A percentile compares a stretch with the other conserved stretches of the same genome.
Conservation (phyloP, 495 filamentous ascomycete genomes). For the Aspergillus egyptiacus region DNA sequence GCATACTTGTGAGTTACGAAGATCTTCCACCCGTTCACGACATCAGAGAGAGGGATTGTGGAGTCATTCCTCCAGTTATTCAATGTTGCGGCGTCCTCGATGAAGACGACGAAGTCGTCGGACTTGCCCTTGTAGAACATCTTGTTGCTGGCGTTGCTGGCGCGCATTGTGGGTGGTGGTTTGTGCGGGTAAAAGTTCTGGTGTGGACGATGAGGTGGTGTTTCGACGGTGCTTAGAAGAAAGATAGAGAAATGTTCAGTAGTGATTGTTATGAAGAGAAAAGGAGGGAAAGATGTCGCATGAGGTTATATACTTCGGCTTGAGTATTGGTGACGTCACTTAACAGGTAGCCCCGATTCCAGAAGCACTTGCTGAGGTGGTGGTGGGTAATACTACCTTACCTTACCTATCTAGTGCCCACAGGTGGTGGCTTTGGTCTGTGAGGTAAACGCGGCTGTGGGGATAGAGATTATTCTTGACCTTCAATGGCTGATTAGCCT, state of each 20-base stretch:
- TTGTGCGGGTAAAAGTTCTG: constrained; percentile 9
- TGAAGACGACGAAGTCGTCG: constrained; percentile 88
- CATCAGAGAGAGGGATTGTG: constrained; percentile 69
- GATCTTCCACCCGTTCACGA: constrained; percentile 85
- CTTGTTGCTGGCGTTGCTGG: constrained; percentile 68
- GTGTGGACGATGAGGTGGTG: background rate
- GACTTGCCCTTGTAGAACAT: constrained; percentile 83
- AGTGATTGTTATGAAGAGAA: background rate
- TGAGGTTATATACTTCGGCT: constrained; percentile 7
- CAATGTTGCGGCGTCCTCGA: constrained; percentile 65
- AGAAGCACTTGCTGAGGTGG: no score
- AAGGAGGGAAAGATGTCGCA: constrained; percentile 2
- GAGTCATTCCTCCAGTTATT: constrained; percentile 81
- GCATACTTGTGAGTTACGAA: constrained; percentile 86
- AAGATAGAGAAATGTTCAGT: background rate
- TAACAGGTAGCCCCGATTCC: no score
- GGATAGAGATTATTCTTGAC: no score
- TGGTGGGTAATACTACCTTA: no score
- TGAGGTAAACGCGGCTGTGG: no score
- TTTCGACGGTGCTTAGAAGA: background rate
- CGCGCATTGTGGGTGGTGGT: constrained; percentile 62
- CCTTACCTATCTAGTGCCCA: no score
- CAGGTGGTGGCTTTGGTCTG: no score
- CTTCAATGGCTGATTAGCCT: no score
- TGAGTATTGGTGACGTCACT: constrained; percentile 8